phyloP scores from a whole-genome alignment of 805 yeast species.

The Cyberlindnera euphorbiiphila region DNA sequence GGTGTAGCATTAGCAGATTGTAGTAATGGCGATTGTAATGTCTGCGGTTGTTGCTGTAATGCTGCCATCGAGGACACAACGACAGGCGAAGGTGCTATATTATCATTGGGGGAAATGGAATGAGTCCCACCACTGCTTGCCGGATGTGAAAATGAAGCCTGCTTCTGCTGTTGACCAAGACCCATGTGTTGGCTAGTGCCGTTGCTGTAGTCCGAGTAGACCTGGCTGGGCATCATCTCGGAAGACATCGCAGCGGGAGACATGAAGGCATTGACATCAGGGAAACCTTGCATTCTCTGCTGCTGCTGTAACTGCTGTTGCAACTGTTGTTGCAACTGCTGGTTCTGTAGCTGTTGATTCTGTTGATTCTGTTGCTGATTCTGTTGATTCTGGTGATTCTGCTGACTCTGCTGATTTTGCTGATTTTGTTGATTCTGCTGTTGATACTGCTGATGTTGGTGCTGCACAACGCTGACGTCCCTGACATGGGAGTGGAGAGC shows the following conservation, averaged over 20 bases:
- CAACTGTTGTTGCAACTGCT: not conserved
- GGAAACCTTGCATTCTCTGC: not conserved
- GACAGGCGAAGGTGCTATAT: slow-evolving; percentile 5
- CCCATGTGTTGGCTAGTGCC: not conserved
- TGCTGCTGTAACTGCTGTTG: not conserved
- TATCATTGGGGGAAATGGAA: slow-evolving; percentile 8
- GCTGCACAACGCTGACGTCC: slow-evolving; percentile 29
- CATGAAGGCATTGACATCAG: too few relatives aligned
- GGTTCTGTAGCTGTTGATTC: not conserved
- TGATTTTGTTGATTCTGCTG: not conserved
- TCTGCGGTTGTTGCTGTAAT: slow-evolving; percentile 8
- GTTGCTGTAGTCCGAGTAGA: not conserved
- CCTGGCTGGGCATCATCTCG: too few relatives aligned
- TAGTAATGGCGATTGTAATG: slow-evolving; percentile 24
- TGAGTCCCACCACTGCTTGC: slow-evolving; percentile 3
- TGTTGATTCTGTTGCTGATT: too few relatives aligned
- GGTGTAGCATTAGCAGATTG: slow-evolving; percentile 21
- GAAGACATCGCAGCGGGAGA: too few relatives aligned
- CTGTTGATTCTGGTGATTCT: too few relatives aligned
- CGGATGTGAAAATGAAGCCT: not conserved
- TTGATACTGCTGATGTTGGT: slow-evolving; percentile 4
- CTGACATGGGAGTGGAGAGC: slow-evolving; percentile 44
- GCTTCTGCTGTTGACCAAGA: not conserved
- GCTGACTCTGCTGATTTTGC: not conserved
- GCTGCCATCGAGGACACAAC: not conserved